Evolutionary conservation across 2,329 filamentous ascomycete species (phyloP), one percentile per base, ranked within the genome.

Genomic region (Leptodontidium sp.): DNA sequence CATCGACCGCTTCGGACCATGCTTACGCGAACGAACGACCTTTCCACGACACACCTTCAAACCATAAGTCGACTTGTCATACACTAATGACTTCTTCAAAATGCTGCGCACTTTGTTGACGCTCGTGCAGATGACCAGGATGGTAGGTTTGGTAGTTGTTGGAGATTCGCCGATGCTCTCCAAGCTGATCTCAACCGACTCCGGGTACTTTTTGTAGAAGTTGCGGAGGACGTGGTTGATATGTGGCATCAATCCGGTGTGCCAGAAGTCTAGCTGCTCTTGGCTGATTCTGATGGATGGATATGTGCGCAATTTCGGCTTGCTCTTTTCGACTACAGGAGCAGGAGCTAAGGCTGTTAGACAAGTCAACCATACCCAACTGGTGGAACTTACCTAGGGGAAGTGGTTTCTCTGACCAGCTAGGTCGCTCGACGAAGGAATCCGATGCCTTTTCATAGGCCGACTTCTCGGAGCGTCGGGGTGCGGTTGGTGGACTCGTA

Each of bases 151-250:
- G 0, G 90, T 89, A 65, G 86, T 88, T 45, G 88, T 84, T 6
- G 88, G 84, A 2, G 88, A 89, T 64, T 91, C 89, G 21, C 92
- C 92, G 50, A 94, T 88, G 0, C 89, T 91, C 69, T 93, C 89
- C 1, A 95, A 86, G 11, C 91, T 91, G 50, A 95, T 93, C 75
- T 93, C 92, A 43, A 93, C 88, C 0, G 91, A 93, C 77, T 95
- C 92, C 0, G 89, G 86, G 61, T 93, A 86, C 73, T 92, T 92
- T 71, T 87, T 87, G 75, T 94, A 90, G 69, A 92, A 93, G 62
- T 88, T 86, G 26, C 89, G 87, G 17, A 94, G 84, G 1, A 92
- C 87, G 21, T 88, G 84, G 77, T 93, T 92, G 70, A 95, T 87
- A 69, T 92, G 89, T 1, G 90, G 90, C 82, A 93, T 92, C 67